Evolutionary conservation across 768 basidiomycete species (phyloP), one percentile per base, ranked within the genome.

Genomic region (Trametes sanguinea): DNA sequence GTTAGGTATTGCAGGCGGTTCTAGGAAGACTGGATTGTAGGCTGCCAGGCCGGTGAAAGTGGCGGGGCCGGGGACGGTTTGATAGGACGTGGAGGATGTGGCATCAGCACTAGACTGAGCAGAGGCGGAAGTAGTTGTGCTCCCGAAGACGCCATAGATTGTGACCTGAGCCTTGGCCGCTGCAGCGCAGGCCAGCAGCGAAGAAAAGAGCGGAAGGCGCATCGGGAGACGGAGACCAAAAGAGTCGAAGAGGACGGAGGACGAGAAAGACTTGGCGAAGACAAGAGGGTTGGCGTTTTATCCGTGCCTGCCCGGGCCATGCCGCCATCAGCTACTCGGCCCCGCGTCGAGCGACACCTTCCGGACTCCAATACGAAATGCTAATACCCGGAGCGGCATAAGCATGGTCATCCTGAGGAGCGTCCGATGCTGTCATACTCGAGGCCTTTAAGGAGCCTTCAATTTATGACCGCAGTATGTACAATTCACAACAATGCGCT

Each of bases 11-110:
- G 51, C 44, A 14, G 62, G 62, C 22, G 86, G 77, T 8, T 58
- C 71, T 11, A 88, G 74, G 5, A 75, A 63, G 1, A 82, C 80
- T 51, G 78, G 74, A 70, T 88, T 81, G 71, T 85, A 85, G 0
- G 83, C 82, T 6, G 83, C 80, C 3, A 76, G 68, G 1, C 77
- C 76, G 0, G 78, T 85, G 62, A 81, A 85, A 7, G 45, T 51
- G 14, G 62, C 51, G 5, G 62, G 62, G 6, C 56, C 56, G 40
- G 27, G 45, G 8, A 44, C 27, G 1, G 62, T 63, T 14, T 57
- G 29, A 46, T 42, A 63, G 35, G 55, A 52, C 5, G 62, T 57
- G 7, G 62, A 57, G 1, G 62, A 42, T 10, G 56, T 13, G 14
- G 22, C 22, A 22, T 11, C 11, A 4, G 22, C 16, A 11, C 3